phyloP scores from a whole-genome alignment of 2,329 filamentous ascomycete species.

The Pseudogymnoascus sp. region DNA sequence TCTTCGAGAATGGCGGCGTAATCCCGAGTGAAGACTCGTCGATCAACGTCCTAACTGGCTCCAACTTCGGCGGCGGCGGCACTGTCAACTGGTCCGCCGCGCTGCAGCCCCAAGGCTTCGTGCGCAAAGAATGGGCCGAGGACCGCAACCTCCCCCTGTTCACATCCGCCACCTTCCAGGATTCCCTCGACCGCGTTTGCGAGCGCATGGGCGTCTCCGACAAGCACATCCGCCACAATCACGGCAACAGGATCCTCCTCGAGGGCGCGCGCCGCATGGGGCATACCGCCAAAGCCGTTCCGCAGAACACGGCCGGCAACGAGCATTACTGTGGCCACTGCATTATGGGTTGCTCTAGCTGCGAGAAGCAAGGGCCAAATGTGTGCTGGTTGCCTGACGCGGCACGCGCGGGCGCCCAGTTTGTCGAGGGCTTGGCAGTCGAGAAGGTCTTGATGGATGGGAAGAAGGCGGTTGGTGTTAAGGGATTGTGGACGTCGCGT shows the following conservation, averaged over 20 bases:
- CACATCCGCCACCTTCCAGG: conserved; percentile 65
- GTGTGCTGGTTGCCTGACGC: conserved; percentile 76
- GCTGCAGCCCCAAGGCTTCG: conserved; percentile 63
- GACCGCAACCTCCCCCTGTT: conserved; percentile 64
- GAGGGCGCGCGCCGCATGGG: conserved; percentile 70
- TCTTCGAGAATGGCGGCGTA: conserved; percentile 65
- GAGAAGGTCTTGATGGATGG: conserved; percentile 63
- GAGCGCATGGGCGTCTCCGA: conserved; percentile 68
- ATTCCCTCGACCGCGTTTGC: conserved; percentile 73
- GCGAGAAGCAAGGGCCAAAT: conserved; percentile 72
- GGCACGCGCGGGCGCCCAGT: conserved; percentile 66
- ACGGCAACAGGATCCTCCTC: conserved; percentile 63
- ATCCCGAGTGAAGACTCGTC: conserved; percentile 50
- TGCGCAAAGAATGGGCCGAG: conserved; percentile 75
- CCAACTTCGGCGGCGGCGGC: conserved; percentile 78
- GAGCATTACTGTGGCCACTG: conserved; percentile 70
- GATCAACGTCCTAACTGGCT: conserved; percentile 59
- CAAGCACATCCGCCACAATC: conserved; percentile 64
- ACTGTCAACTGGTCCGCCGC: conserved; percentile 77
- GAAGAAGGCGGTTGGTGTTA: conserved; percentile 60
- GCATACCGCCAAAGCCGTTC: conserved; percentile 61
- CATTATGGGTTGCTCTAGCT: conserved; percentile 55
- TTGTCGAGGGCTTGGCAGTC: conserved; percentile 76
- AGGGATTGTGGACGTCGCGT: conserved; percentile 69
- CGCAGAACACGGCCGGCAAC: conserved; percentile 70